Evolutionary conservation across 306 rosid genomes (phyloP).

Genomic region (Macrotyloma uniflorum): DNA sequence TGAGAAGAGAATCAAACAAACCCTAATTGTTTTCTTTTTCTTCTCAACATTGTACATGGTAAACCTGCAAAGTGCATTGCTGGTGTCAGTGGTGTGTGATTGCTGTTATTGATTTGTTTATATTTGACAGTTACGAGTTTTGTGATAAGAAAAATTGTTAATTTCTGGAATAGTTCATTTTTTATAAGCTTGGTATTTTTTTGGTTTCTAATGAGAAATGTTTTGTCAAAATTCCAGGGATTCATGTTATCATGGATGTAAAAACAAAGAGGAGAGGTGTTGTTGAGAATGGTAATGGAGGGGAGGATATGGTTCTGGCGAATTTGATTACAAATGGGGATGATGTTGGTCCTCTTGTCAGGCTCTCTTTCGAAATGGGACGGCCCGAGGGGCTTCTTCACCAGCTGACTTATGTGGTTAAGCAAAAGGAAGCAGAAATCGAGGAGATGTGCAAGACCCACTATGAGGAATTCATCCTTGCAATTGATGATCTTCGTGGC

Average conservation of each 20-base stretch:
- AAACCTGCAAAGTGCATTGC: not conserved
- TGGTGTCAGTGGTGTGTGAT: not conserved
- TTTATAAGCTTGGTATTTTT: not conserved
- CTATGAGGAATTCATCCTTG: conserved; percentile 91
- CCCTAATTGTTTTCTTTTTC: not conserved
- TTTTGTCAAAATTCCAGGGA: conserved; percentile 31
- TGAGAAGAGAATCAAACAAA: not conserved
- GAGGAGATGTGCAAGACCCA: conserved; percentile 96
- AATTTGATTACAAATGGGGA: conserved; percentile 80
- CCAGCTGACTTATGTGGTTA: conserved; percentile 74
- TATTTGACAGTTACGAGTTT: not conserved
- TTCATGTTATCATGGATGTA: conserved; percentile 55
- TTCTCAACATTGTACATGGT: not conserved
- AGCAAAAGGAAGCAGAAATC: conserved; percentile 84
- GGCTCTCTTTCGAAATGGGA: conserved; percentile 87
- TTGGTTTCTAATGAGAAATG: not conserved
- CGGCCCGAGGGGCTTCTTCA: conserved; percentile 77
- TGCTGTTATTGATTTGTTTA: conserved; percentile 21
- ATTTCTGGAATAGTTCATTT: not conserved
- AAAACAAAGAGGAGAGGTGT: conserved; percentile 66
- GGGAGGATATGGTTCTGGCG: conserved; percentile 74
- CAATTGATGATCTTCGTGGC: conserved; percentile 92
- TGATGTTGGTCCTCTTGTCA: conserved; percentile 85
- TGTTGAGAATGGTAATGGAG: conserved; percentile 68
- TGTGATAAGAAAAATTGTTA: not conserved